These are phyloP conservation scores for Trichopus zeylanicus DNA, from an alignment of 116 monocot genomes.

Conservation along the genomic window DNA sequence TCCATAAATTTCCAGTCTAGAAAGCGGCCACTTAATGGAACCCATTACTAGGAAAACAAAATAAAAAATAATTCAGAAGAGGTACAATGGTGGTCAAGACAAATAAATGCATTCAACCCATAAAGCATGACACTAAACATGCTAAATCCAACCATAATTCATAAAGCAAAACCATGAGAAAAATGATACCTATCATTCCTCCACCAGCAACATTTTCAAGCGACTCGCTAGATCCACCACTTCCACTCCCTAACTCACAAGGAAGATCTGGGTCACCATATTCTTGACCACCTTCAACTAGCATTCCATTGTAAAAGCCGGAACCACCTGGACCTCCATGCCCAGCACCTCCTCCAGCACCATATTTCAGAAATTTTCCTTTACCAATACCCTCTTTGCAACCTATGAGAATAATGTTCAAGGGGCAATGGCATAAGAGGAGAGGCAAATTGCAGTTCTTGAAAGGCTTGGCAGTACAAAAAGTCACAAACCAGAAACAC, in stretches of 20 bases:
- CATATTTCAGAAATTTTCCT: conserved; percentile 64
- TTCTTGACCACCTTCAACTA: conserved; percentile 58
- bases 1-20: conserved; percentile 60
- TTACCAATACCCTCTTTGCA: conserved; percentile 88
- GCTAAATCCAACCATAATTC: too few relatives aligned
- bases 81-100: background rate
- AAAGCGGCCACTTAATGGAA: conserved; percentile 84
- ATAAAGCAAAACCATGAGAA: background rate
- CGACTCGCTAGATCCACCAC: conserved; percentile 44
- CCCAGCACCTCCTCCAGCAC: conserved; percentile 90
- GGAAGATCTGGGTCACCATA: conserved; percentile 91
- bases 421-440: background rate
- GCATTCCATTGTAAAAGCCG: conserved; percentile 67
- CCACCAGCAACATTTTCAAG: conserved; percentile 69
- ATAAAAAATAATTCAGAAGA: background rate
- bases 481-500: background rate
- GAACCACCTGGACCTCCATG: conserved; percentile 90
- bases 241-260: conserved; percentile 93
- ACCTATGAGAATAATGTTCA: conserved; percentile 34
- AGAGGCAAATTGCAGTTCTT: background rate
- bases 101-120: background rate
- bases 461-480: background rate
- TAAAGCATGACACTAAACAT: background rate
- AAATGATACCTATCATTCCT: conserved; percentile 76
- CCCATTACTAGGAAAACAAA: conserved; percentile 64